Conservation (phyloP, 495 filamentous ascomycete genomes). For the Aeminium ludgeri region DNA sequence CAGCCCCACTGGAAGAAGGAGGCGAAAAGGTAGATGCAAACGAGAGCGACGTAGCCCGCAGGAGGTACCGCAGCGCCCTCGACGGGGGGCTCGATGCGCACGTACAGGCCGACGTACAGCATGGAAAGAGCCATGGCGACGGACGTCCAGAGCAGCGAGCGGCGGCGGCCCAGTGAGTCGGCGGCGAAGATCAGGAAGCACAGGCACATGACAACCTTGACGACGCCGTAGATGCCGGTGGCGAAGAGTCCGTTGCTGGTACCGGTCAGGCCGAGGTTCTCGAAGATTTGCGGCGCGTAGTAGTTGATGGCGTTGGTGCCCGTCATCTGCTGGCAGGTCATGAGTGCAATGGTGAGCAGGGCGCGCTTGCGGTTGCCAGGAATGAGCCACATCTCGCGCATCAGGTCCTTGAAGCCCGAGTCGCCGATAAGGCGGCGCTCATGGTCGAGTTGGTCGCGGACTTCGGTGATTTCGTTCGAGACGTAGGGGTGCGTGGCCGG, state of each 20-base stretch:
- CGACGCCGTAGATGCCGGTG: slow-evolving; percentile 47
- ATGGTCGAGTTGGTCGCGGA: slow-evolving; percentile 18
- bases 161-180: slow-evolving; percentile 55
- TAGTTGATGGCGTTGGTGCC: slow-evolving; percentile 16
- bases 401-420: slow-evolving; percentile 1
- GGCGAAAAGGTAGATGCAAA: slow-evolving; percentile 24
- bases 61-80: slow-evolving; percentile 21
- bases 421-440: slow-evolving; percentile 3
- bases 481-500: slow-evolving; percentile 6
- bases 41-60: slow-evolving; percentile 20
- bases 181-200: slow-evolving; percentile 53
- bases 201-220: slow-evolving; percentile 40
- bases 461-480: slow-evolving; percentile 9
- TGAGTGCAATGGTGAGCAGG: slow-evolving; percentile 19
- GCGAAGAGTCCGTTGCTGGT: slow-evolving; percentile 38
- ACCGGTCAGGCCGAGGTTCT: slow-evolving; percentile 35
- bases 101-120: slow-evolving; percentile 59
- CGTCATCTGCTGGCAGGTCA: slow-evolving; percentile 25
- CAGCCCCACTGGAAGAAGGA: slow-evolving; percentile 23
- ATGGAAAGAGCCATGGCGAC: slow-evolving; percentile 54
- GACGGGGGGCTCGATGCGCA: slow-evolving; percentile 49
- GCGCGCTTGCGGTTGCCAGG: slow-evolving; percentile 10
- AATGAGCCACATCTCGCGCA: slow-evolving; percentile 8
- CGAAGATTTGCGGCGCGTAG: slow-evolving; percentile 53
- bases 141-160: slow-evolving; percentile 56